Evolutionary conservation across 176 grass and related monocot species (phyloP), one percentile per base, ranked within the genome.

Genomic region (Phoenix dactylifera): DNA sequence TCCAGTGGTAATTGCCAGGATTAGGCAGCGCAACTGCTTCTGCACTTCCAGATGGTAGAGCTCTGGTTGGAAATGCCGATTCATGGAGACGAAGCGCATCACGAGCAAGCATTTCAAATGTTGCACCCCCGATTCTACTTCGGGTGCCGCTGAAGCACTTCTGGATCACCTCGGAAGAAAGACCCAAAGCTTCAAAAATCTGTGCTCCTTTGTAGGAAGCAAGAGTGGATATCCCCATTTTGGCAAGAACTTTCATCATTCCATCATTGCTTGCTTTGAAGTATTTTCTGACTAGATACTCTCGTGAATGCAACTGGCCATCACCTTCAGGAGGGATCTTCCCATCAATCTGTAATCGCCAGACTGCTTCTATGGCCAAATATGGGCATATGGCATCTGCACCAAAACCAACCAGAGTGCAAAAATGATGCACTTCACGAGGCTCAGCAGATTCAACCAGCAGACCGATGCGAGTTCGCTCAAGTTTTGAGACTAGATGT

Each of bases 131-230:
- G 58, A 98, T 80, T 77, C 93, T 86, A 58, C 87, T 98, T 52
- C 87, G 87, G 16, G 93, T 98, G 32, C 93, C 87, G 64, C 83
- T 73, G 24, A 98, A 98, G 62, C 93, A 98, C 76, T 92, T 98
- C 57, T 53, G 51, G 19, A 98, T 76, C 15, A 98, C 93, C 78
- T 98, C 65, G 0, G 84, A 80, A 72, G 93, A 82, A 80, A 98
- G 84, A 19, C 93, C 93, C 50, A 98, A 81, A 57, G 87, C 93
- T 82, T 98, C 93, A 65, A 98, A 98, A 74, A 98, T 98, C 65
- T 98, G 93, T 32, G 93, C 93, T 66, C 93, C 93, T 79, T 98
- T 98, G 73, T 98, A 98, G 54, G 93, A 98, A 67, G 93, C 93
- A 58, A 98, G 84, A 50, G 93, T 98, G 49, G 93, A 98, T 77